A percentile compares a stretch with the other conserved stretches of the same genome.
Evolutionary conservation across 225 moss, liverwort and hornwort species (phyloP).

Genomic region (Polytrichum formosum): DNA sequence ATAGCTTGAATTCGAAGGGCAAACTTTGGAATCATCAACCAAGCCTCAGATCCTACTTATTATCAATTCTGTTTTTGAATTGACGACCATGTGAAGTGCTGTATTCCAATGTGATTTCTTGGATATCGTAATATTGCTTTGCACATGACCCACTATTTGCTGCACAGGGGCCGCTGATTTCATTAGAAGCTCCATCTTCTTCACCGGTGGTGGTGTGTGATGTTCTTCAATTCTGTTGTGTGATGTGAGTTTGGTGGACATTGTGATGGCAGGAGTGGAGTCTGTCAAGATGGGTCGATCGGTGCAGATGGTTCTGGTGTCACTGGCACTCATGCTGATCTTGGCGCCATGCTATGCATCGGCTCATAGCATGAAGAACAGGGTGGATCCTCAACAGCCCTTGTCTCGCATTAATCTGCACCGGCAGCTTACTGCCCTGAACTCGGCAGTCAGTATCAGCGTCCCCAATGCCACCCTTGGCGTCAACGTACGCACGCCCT

Average conservation of each 20-base stretch:
- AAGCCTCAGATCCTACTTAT: no score
- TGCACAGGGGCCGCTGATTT: no score
- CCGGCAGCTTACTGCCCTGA: slow-evolving; percentile 3
- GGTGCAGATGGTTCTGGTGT: not conserved
- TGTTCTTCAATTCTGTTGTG: no score
- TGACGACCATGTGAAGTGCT: no score
- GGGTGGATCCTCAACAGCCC: slow-evolving; percentile 4
- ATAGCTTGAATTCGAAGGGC: no score
- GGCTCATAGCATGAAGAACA: not conserved
- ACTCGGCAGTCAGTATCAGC: slow-evolving; percentile 4
- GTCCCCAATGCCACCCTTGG: not conserved
- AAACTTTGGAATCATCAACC: no score
- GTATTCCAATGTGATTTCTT: no score
- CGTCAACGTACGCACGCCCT: not conserved
- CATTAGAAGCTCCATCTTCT: no score
- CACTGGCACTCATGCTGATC: not conserved
- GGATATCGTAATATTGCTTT: no score
- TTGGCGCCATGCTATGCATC: not conserved
- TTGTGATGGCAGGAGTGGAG: not conserved
- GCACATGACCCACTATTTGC: no score
- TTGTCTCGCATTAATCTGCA: slow-evolving; percentile 1
- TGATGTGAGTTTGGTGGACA: not conserved
- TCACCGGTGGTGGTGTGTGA: no score
- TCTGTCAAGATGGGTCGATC: not conserved
- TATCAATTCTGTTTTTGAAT: no score